Conservation (phyloP, 1,284 basidiomycete genomes). For the Leccinum pachyderme region DNA sequence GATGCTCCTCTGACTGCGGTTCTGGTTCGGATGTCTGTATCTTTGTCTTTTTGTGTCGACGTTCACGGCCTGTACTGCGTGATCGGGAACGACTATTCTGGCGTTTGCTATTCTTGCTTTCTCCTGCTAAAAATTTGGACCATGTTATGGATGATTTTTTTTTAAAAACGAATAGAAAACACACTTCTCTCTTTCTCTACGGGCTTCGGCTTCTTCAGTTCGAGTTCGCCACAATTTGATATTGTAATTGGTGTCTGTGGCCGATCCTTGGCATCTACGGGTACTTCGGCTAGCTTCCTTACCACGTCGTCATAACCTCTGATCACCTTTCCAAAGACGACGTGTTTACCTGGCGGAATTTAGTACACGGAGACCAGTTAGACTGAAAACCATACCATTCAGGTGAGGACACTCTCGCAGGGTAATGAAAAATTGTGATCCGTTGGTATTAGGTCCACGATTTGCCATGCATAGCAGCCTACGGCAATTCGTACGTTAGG, state of each 20-base stretch:
- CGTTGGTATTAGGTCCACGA: conserved; percentile 76
- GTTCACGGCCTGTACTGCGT: conserved; percentile 26
- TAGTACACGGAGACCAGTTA: conserved; percentile 1
- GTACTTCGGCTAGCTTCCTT: conserved; percentile 50
- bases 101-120: conserved; percentile 33
- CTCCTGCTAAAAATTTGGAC: conserved; percentile 7
- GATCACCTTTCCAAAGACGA: conserved; percentile 71
- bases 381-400: conserved; percentile 42
- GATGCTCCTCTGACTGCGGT: conserved; percentile 16
- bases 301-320: conserved; percentile 63
- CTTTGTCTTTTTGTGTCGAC: conserved; percentile 35
- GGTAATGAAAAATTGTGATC: conserved; percentile 84
- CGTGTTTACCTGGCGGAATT: conserved; percentile 62
- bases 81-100: conserved; percentile 31
- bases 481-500: conserved; percentile 2
- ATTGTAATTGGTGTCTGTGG: conserved; percentile 75
- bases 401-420: conserved; percentile 70
- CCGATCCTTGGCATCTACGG: conserved; percentile 67
- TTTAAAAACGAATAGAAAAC: background rate
- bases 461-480: conserved; percentile 85
- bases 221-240: conserved; percentile 81
- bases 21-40: conserved; percentile 10
- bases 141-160: background rate
- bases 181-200: conserved; percentile 18
- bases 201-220: conserved; percentile 49